Evolutionary conservation across 2,329 filamentous ascomycete genomes (phyloP), one percentile per base, ranked within the genome.

Genomic region (Cercospora citrullina): DNA sequence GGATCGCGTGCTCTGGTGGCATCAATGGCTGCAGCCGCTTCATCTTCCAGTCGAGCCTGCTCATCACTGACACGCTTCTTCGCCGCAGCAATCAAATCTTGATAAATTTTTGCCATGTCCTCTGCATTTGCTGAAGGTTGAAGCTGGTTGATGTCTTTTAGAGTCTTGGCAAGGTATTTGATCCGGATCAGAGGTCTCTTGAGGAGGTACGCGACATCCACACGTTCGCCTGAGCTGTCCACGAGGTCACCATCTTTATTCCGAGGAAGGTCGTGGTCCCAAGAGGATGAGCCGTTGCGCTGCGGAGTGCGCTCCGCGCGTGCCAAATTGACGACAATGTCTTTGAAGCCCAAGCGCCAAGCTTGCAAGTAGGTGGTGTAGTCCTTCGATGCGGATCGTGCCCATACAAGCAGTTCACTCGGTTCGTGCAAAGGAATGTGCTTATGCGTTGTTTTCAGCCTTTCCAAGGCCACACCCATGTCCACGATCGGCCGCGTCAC

Each of bases 311-410:
- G 26, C 59, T 90, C 87, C 4, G 88, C 87, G 7, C 93, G 91
- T 1, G 93, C 93, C 36, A 98, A 87, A 77, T 97, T 98, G 74
- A 99, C 92, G 60, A 98, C 89, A 21, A 99, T 88, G 77, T 96
- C 94, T 75, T 97, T 91, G 79, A 98, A 99, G 0, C 95, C 95
- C 59, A 98, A 85, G 31, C 93, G 87, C 95, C 95, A 99, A 7
- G 91, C 89, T 75, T 89, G 88, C 33, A 98, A 85, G 77, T 98
- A 99, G 75, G 92, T 90, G 69, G 89, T 85, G 77, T 99, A 99
- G 9, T 94, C 86, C 65, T 89, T 88, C 57, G 91, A 87, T 0
- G 92, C 89, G 21, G 87, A 88, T 65, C 93, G 87, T 1, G 94
- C 91, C 95, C 95, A 99, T 48, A 85, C 85, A 9, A 96, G 83